Base-by-base conservation (phyloP, 768 basidiomycete species). In the Sarcodon aspratus region DNA sequence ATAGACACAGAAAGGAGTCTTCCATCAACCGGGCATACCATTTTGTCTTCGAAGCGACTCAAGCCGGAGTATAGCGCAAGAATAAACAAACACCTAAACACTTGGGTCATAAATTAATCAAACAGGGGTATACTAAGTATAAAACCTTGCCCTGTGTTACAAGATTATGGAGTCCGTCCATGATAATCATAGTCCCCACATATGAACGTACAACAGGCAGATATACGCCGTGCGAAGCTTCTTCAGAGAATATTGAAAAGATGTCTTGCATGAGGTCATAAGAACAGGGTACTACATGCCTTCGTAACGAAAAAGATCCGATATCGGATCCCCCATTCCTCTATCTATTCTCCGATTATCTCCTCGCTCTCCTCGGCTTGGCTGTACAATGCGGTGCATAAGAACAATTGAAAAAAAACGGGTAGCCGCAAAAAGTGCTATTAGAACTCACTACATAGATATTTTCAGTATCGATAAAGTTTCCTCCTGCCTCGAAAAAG, bases 211-310 rank as follows among this genome's bases (percentile, higher is more conserved):
- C 6, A 46, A 12, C 27, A 80, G 68, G 54, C 79, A 77, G 55
- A 80, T 69, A 55, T 75, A 83, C n/a, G 70, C 63, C 0, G 79
- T 81, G 40, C 76, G 63, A 15, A 84, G 67, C 51, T 78, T 80
- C 52, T 65, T 65, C 48, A 74, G 60, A n/a, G 12, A 7, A 46
- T n/a, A 33, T 48, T 13, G 32, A 6, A 12, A 7, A n/a, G 5
- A 18, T 13, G 32, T 6, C 10, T 7, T 7, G 9, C 43, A 18
- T 15, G 6, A 17, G 43, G 21, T 40, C n/a, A 15, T 36, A 18
- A 7, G 9, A 9, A 37, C 49, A 13, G 35, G 50, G 59, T 48
- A 60, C 60, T 6, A 59, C 60, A 11, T 58, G 65, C 58, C 50
- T 60, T 61, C n/a, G 59, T 61, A 8, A 54, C 57, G 32, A 69